Conservation (phyloP, 257 asterid genomes). For the Nicotiana tomentosiformis region DNA sequence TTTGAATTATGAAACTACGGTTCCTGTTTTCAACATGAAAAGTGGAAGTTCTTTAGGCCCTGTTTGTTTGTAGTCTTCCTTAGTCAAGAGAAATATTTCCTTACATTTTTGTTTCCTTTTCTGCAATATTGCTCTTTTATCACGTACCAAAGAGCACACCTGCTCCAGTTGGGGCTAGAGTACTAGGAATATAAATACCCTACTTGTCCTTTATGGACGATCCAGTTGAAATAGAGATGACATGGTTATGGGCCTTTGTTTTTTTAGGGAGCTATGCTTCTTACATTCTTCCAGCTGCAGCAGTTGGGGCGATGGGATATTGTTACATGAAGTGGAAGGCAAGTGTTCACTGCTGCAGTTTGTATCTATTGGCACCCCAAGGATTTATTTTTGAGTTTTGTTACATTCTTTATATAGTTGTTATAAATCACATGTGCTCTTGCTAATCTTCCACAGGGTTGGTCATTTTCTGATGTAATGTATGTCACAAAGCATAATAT, state of each 20-base stretch:
- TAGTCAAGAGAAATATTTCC: not conserved
- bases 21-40: not conserved
- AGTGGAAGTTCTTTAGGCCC: not conserved
- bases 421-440: not conserved
- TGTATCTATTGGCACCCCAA: slow-evolving; percentile 8
- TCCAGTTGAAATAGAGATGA: not conserved
- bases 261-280: slow-evolving; percentile 55
- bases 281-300: slow-evolving; percentile 75
- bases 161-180: not conserved
- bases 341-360: slow-evolving; percentile 20
- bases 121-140: not conserved
- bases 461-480: slow-evolving; percentile 72
- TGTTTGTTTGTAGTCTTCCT: not conserved
- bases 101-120: not conserved
- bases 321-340: slow-evolving; percentile 93
- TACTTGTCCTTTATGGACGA: not conserved
- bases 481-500: slow-evolving; percentile 72
- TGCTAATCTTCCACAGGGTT: slow-evolving; percentile 39
- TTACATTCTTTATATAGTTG: not conserved
- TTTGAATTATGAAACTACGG: not conserved
- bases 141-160: not conserved
- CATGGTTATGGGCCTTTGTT: slow-evolving; percentile 9
- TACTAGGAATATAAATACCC: not conserved
- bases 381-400: not conserved
- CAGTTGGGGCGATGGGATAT: slow-evolving; percentile 77